Percentiles rank a stretch among this genome's conserved stretches.
phyloP scores from a whole-genome alignment of 768 basidiomycete species.

The Exidia glandulosa region DNA sequence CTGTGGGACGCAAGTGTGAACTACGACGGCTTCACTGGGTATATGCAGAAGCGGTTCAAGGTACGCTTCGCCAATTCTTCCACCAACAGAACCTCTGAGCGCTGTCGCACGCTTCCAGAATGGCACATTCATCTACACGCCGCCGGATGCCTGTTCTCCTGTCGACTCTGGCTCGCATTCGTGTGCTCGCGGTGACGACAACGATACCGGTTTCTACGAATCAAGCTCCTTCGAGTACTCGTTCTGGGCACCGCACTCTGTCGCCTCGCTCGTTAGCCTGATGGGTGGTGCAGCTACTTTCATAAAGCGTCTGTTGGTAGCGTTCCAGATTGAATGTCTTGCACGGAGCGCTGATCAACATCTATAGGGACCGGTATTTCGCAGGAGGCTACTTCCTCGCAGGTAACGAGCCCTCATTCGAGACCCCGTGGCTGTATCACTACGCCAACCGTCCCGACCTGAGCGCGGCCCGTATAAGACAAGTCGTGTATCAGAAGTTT shows the following conservation, averaged over 20 bases:
- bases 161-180: constrained; percentile 36
- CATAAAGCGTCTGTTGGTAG: constrained; percentile 28
- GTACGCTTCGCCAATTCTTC: too few species aligned
- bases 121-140: constrained; percentile 38
- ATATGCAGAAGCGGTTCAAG: constrained; percentile 31
- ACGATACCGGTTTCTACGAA: constrained; percentile 42
- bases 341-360: neutral
- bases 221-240: constrained; percentile 48
- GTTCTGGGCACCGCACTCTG: constrained; percentile 42
- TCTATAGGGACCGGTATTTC: constrained; percentile 34
- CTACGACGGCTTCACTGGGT: constrained; percentile 38
- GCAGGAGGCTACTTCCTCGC: constrained; percentile 33
- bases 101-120: too few species aligned
- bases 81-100: too few species aligned
- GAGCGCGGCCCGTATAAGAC: constrained; percentile 32
- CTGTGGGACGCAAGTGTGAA: constrained; percentile 36
- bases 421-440: constrained; percentile 37
- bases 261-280: constrained; percentile 32
- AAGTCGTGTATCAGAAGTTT: constrained; percentile 34
- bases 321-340: neutral
- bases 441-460: constrained; percentile 41
- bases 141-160: constrained; percentile 39
- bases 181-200: constrained; percentile 38
- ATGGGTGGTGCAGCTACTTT: constrained; percentile 38
- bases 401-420: constrained; percentile 40